A percentile compares a stretch with the other conserved stretches of the same genome.
These are phyloP conservation scores for Neonectria punicea DNA, from an alignment of 2,329 filamentous ascomycete genomes.

Conservation along the genomic window DNA sequence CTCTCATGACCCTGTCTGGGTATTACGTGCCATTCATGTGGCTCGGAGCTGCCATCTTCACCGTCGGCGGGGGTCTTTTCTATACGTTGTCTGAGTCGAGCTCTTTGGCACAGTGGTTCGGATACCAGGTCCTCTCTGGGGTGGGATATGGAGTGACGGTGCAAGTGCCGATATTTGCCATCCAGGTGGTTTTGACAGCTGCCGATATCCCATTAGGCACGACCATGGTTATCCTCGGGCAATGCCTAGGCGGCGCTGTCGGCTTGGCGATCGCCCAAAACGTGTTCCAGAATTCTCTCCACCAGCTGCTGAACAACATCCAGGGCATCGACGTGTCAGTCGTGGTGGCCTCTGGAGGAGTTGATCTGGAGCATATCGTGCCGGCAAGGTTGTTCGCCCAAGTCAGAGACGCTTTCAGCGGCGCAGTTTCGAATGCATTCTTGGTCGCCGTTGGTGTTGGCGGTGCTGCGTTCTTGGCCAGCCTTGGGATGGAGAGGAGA, in stretches of 20 bases:
- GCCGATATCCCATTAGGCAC: conserved; percentile 57
- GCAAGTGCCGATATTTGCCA: conserved; percentile 55
- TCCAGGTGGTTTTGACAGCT: conserved; percentile 53
- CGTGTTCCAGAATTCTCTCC: conserved; percentile 31
- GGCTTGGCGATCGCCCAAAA: conserved; percentile 36
- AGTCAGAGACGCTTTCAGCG: conserved; percentile 31
- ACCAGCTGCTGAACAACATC: conserved; percentile 17
- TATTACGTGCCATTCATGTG: too few species aligned
- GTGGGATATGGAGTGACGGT: conserved; percentile 54
- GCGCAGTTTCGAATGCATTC: conserved; percentile 30
- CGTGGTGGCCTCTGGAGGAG: conserved; percentile 29
- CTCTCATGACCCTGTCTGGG: too few species aligned
- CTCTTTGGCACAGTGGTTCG: conserved; percentile 52
- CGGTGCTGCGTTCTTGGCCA: conserved; percentile 30
- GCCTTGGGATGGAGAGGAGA: conserved; percentile 32
- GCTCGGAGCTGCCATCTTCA: too few species aligned
- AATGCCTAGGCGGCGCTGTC: conserved; percentile 54
- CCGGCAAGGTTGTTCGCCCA: conserved; percentile 9
- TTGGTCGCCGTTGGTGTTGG: conserved; percentile 35
- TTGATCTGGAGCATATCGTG: conserved; percentile 27
- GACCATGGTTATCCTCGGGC: conserved; percentile 56
- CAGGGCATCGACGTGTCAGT: conserved; percentile 15
- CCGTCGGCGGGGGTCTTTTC: conserved; percentile 9
- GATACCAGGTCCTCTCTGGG: conserved; percentile 56
- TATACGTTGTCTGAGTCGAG: conserved; percentile 45